Evolutionary conservation across 495 filamentous ascomycete species (phyloP).

Genomic region (Penicillium steckii): DNA sequence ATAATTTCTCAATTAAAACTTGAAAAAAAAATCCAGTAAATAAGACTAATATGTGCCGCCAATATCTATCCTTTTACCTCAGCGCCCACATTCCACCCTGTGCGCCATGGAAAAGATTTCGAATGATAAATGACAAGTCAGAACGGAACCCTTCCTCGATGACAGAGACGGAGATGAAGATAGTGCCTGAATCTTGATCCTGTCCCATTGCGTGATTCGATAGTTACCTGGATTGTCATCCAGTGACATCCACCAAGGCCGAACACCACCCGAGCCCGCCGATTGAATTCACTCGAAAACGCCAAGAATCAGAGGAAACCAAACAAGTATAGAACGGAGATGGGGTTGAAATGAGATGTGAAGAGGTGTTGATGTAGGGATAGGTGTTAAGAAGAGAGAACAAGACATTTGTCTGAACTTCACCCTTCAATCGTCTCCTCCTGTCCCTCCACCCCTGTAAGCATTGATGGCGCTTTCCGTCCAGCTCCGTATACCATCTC

Average conservation of each 20-base stretch:
- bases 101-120: background rate
- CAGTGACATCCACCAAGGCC: background rate
- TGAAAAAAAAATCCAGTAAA: background rate
- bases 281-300: background rate
- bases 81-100: conserved; percentile 1
- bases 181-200: background rate
- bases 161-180: background rate
- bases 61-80: conserved; percentile 14
- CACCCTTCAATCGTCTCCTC: conserved; percentile 14
- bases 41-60: conserved; percentile 5
- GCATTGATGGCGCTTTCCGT: conserved; percentile 31
- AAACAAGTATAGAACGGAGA: background rate
- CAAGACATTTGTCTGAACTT: background rate
- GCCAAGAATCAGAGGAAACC: background rate
- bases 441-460: conserved; percentile 22
- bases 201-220: background rate
- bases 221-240: background rate
- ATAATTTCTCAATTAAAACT: background rate
- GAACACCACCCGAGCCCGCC: background rate
- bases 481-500: conserved; percentile 72
- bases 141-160: background rate
- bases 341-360: background rate
- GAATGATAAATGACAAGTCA: background rate
- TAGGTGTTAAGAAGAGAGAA: background rate
- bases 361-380: too few species aligned